These are phyloP conservation scores for Fusarium temperatum DNA, from an alignment of 2,329 filamentous ascomycete species.

Conservation along the genomic window DNA sequence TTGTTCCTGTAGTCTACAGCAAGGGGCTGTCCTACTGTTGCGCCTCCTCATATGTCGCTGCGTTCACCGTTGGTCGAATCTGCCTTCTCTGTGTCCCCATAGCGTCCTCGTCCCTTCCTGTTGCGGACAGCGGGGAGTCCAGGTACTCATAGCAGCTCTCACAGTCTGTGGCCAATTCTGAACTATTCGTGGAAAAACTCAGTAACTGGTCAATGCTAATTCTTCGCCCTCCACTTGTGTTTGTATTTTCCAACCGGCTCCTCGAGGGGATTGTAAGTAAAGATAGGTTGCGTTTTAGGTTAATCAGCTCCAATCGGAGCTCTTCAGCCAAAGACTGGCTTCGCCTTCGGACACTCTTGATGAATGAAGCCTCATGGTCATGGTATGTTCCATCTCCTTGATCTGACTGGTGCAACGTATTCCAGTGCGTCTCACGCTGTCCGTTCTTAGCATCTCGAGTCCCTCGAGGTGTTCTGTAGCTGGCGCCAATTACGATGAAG, in stretches of 20 bases:
- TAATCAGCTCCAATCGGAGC: slow-evolving; percentile 36
- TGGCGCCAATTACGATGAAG: slow-evolving; percentile 45
- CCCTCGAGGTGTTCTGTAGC: slow-evolving; percentile 24
- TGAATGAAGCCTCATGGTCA: slow-evolving; percentile 34
- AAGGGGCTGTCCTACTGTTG: slow-evolving; percentile 16
- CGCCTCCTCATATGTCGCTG: slow-evolving; percentile 20
- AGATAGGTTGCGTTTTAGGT: slow-evolving; percentile 33
- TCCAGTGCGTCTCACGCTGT: slow-evolving; percentile 32
- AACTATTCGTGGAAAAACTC: slow-evolving; percentile 17
- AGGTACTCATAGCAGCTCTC: slow-evolving; percentile 31
- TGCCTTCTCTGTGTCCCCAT: slow-evolving; percentile 21
- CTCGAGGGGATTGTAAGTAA: slow-evolving; percentile 11
- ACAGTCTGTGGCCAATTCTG: slow-evolving; percentile 23
- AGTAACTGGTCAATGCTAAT: slow-evolving; percentile 34
- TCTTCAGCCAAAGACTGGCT: slow-evolving; percentile 41
- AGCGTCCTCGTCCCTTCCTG: slow-evolving; percentile 34
- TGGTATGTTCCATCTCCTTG: slow-evolving; percentile 18
- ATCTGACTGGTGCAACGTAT: slow-evolving; percentile 18
- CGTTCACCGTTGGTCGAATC: slow-evolving; percentile 6
- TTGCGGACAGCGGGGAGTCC: slow-evolving; percentile 35
- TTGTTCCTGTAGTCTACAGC: background rate
- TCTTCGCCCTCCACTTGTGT: slow-evolving; percentile 1
- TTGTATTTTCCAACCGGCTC: background rate
- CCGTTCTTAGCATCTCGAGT: slow-evolving; percentile 26
- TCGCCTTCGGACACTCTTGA: slow-evolving; percentile 39